These are phyloP conservation scores for Debaryomyces singareniensis DNA, from an alignment of 1,139 yeast species.

Conservation along the genomic window DNA sequence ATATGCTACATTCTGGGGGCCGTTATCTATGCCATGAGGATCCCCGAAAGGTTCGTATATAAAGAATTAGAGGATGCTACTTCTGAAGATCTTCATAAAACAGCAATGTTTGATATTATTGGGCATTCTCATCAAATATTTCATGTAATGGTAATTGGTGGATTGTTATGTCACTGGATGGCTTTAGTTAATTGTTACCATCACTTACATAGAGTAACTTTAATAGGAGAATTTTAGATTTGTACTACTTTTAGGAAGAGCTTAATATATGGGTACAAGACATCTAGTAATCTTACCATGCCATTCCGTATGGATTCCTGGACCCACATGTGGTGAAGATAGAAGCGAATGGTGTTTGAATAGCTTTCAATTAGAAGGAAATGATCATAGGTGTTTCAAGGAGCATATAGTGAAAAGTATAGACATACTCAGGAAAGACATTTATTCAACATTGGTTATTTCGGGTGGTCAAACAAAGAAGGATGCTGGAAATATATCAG, in stretches of 20 bases:
- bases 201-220: slow-evolving; percentile 32
- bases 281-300: slow-evolving; percentile 56
- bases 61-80: slow-evolving; percentile 29
- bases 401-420: slow-evolving; percentile 48
- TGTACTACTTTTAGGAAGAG: slow-evolving; percentile 1
- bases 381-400: slow-evolving; percentile 61
- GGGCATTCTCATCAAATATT: slow-evolving; percentile 90
- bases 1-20: slow-evolving; percentile 75
- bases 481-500: slow-evolving; percentile 50
- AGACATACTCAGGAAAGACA: slow-evolving; percentile 21
- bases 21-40: slow-evolving; percentile 62
- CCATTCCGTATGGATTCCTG: slow-evolving; percentile 56
- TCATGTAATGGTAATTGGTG: slow-evolving; percentile 75
- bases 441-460: slow-evolving; percentile 36
- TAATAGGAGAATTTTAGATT: slow-evolving; percentile 5
- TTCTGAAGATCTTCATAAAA: slow-evolving; percentile 10
- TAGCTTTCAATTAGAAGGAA: slow-evolving; percentile 61
- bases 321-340: slow-evolving; percentile 28
- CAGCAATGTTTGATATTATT: slow-evolving; percentile 52
- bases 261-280: slow-evolving; percentile 2
- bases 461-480: slow-evolving; percentile 73
- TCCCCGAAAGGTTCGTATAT: slow-evolving; percentile 73
- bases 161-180: slow-evolving; percentile 69
- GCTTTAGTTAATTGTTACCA: slow-evolving; percentile 60
- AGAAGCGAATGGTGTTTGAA: slow-evolving; percentile 59